These are phyloP conservation scores for Diplocarpon mali DNA, from an alignment of 2,329 filamentous ascomycete species.

Conservation along the genomic window DNA sequence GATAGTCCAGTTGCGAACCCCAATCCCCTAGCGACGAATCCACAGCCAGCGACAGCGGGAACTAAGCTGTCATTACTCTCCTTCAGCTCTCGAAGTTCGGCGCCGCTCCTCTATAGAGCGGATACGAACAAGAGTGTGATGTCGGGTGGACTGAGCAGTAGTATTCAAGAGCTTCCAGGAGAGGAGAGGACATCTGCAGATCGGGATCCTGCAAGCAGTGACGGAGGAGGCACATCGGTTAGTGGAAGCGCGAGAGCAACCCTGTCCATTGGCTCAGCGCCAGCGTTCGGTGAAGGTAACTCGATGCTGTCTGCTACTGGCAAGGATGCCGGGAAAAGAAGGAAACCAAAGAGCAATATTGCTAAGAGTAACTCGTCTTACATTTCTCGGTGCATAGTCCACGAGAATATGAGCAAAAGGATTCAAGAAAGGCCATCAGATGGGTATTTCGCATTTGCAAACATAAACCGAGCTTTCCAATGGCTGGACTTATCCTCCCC, in stretches of 20 bases:
- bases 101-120: constrained; percentile 44
- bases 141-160: constrained; percentile 33
- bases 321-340: constrained; percentile 68
- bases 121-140: constrained; percentile 40
- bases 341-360: constrained; percentile 97
- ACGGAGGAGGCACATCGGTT: constrained; percentile 40
- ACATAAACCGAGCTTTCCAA: constrained; percentile 89
- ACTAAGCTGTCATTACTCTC: constrained; percentile 69
- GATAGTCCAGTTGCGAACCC: constrained; percentile 79
- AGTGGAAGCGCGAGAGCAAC: constrained; percentile 31
- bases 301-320: constrained; percentile 52
- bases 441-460: constrained; percentile 83
- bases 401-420: constrained; percentile 70
- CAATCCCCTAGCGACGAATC: constrained; percentile 80
- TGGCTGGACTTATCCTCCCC: constrained; percentile 84
- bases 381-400: constrained; percentile 89
- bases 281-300: constrained; percentile 81
- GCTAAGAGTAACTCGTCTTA: constrained; percentile 98
- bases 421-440: constrained; percentile 67
- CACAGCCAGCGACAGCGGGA: constrained; percentile 72
- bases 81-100: constrained; percentile 25
- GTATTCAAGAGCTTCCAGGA: constrained; percentile 50
- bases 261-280: constrained; percentile 32
- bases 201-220: constrained; percentile 44
- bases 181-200: constrained; percentile 52